Base-by-base conservation (phyloP, 441 rosid genomes). In the Syzygium syzygioides region DNA sequence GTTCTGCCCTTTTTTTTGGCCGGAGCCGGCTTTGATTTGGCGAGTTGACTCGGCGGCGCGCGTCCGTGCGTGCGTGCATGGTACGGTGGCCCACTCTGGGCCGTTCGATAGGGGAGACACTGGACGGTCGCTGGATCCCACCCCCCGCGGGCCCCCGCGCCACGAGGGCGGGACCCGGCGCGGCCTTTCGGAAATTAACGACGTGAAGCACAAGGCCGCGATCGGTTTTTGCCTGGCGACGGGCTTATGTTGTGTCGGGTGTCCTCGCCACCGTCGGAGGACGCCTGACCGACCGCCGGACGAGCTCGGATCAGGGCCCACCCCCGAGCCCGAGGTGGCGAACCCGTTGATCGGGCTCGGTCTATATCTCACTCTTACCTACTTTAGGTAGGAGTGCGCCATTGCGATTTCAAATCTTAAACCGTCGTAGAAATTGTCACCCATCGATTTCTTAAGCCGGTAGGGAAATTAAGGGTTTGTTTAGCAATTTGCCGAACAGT, bases 381-480 rank as follows among this genome's bases (percentile, higher is more conserved):
- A 62, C 20, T 34, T 2, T n/a, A 14, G 10, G 9, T 62, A 14
- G 34, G 20, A n/a, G 20, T 14, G 37, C 5, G 18, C 3, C 19
- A 3, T n/a, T 6, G 17, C 3, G 7, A n/a, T 62, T n/a, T 62
- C 17, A 62, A 30, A 14, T 30, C 37, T 30, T 14, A 30, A 64
- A 7, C 6, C 1, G 0, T 2, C 6, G 8, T 30, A 64, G 11
- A 10, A 64, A 20, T 64, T 4, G 1, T 5, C 12, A 64, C 10
- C 34, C 15, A n/a, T 30, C 37, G 17, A 30, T 4, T 64, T 64
- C 12, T 30, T 64, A 30, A 2, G 11, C 4, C 0, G 5, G 0
- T 64, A 64, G 71, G 9, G 3, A 30, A 64, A n/a, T 11, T 41
- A 41, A 37, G 41, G 4, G 4, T 4, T 4, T 4, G 37, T 37